Evolutionary conservation across 2,329 filamentous ascomycete genomes (phyloP), one percentile per base, ranked within the genome.

Genomic region (Aureobasidium sp.): DNA sequence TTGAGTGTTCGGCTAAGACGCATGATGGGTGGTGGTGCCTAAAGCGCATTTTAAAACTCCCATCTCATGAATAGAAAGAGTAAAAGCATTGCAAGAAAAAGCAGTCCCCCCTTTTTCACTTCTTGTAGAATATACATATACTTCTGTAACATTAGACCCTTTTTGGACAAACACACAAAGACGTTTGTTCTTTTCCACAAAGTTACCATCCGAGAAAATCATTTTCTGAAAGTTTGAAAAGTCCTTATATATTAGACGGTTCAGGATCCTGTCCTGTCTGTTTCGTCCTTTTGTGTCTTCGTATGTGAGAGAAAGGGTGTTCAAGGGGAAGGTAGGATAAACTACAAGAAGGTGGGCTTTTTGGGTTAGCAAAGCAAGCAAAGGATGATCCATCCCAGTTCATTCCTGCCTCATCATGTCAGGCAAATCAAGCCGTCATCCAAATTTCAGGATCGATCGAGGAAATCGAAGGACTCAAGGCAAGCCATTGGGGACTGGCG

Each of bases 51-150:
- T 21, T 9, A n/a, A 16, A 47, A 30, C 21, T 30, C 37, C 32
- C 37, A 32, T 54, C 27, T 41, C 50, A 30, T 15, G 15, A 30
- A 30, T 15, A 37, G 34, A 29, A 3, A 3, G 13, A 53, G 10
- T 29, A 52, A 42, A 54, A 54, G 50, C 15, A 54, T 54, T 21
- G 11, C 6, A 16, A 21, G 8, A 16, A 16, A 16, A 29, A 25
- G 44, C 9, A 15, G 5, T 29, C 5, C 7, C 3, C 39, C 39
- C 7, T n/a, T n/a, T 52, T n/a, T 39, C 21, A 36, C 34, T 37
- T 25, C 21, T 39, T 52, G 49, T 52, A 52, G 21, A n/a, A 52
- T 52, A 36, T 52, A 52, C 34, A 52, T 39, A 52, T 52, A 39
- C 1, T 39, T 5, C 6, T 52, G 49, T 52, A 52, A 29, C 34